These are phyloP conservation scores for Gonium pectorale DNA, from an alignment of 139 green algal genomes.

Conservation along the genomic window DNA sequence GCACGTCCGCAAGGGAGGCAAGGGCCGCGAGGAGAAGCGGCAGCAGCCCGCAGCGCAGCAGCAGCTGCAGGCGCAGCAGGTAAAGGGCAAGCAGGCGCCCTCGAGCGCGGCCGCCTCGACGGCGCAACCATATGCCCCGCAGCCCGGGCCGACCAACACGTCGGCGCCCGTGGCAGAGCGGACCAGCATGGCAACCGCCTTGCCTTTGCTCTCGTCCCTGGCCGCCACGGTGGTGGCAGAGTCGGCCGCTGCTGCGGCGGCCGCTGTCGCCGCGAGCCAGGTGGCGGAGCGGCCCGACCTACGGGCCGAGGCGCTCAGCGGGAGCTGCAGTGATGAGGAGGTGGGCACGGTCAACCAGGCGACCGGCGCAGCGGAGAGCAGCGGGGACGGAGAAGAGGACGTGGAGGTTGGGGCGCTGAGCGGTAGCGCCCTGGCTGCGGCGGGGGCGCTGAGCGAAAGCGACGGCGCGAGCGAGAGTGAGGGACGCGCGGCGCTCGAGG, in stretches of 20 bases:
- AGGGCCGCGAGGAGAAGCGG: constrained; percentile 21
- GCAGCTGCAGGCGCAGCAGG: constrained; percentile 32
- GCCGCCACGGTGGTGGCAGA: neutral
- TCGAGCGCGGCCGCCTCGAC: neutral
- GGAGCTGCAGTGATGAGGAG: constrained; percentile 33
- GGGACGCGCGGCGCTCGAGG: constrained; percentile 29
- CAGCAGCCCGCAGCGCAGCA: constrained; percentile 29
- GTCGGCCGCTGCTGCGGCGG: neutral
- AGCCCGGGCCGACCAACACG: neutral
- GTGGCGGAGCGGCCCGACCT: neutral
- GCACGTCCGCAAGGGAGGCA: neutral
- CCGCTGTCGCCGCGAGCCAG: neutral
- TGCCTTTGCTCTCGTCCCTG: neutral
- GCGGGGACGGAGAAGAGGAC: constrained; percentile 31
- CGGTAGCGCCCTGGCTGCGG: neutral
- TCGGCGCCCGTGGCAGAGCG: neutral
- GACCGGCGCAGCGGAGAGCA: constrained; percentile 15
- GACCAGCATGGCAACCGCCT: neutral
- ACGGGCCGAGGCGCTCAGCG: neutral
- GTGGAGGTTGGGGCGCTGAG: neutral
- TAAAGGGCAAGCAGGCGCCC: neutral
- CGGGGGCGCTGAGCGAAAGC: neutral
- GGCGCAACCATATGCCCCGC: neutral
- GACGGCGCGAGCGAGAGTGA: constrained; percentile 26
- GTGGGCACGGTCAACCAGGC: constrained; percentile 49